A percentile compares a stretch with the other conserved stretches of the same genome.
These are phyloP conservation scores for Eucalyptus rudis DNA, from an alignment of 345 rosid species.

Conservation along the genomic window DNA sequence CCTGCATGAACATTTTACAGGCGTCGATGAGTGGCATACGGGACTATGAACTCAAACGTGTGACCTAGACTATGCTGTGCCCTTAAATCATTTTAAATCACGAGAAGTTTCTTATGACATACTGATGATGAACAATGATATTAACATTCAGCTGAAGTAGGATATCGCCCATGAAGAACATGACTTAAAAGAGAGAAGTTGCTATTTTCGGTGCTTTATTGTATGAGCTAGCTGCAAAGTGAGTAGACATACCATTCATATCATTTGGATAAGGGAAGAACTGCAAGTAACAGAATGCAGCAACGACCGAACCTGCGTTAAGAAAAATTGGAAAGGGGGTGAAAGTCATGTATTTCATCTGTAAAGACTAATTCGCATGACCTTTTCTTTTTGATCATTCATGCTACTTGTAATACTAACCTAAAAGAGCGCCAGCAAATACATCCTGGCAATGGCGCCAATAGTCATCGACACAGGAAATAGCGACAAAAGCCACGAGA, in stretches of 20 bases:
- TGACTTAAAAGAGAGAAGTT: neutral
- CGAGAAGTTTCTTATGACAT: too few relatives aligned
- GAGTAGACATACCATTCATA: slow-evolving; percentile 9
- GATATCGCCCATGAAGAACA: neutral
- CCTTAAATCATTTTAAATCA: neutral
- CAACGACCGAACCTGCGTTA: slow-evolving; percentile 14
- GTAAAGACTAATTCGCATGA: neutral
- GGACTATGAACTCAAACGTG: neutral
- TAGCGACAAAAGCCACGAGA: too few relatives aligned
- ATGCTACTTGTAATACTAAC: neutral
- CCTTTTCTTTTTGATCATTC: neutral
- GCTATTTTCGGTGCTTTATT: neutral
- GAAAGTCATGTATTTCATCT: neutral
- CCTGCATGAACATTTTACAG: neutral
- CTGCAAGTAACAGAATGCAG: slow-evolving; percentile 43
- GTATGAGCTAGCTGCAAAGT: neutral
- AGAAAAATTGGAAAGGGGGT: neutral
- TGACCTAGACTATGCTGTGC: neutral
- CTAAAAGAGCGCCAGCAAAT: slow-evolving; percentile 44
- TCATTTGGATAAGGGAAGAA: slow-evolving; percentile 39
- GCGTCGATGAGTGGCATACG: neutral
- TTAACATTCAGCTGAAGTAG: neutral
- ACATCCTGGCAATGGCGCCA: slow-evolving; percentile 77
- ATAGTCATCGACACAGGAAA: slow-evolving; percentile 46
- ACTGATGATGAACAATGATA: neutral